Percentiles rank a stretch among this genome's conserved stretches.
Evolutionary conservation across 306 rosid genomes (phyloP).

Genomic region (Dalbergia cochinchinensis): DNA sequence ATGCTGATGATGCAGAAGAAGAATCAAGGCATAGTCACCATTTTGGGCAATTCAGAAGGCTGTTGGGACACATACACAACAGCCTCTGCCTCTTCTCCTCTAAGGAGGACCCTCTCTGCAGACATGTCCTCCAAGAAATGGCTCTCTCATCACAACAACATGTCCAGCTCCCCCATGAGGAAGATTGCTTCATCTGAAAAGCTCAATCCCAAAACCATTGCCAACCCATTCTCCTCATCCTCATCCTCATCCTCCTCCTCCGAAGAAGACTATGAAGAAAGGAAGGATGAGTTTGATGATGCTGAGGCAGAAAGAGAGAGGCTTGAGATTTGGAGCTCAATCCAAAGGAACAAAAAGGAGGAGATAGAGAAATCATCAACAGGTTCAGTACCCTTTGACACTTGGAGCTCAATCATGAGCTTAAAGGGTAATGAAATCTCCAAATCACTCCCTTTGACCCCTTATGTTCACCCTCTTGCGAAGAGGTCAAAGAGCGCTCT

Average conservation of each 20-base stretch:
- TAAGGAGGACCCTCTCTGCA: conserved; percentile 85
- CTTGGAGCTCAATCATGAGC: conserved; percentile 67
- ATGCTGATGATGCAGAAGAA: conserved; percentile 47
- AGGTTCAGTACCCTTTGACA: conserved; percentile 43
- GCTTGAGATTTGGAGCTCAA: conserved; percentile 62
- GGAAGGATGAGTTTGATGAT: conserved; percentile 20
- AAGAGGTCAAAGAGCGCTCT: conserved; percentile 66
- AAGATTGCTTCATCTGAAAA: conserved; percentile 65
- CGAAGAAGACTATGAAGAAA: conserved; percentile 37
- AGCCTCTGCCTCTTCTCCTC: conserved; percentile 51
- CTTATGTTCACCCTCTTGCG: conserved; percentile 86
- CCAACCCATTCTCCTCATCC: conserved; percentile 45
- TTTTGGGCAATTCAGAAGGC: conserved; percentile 48
- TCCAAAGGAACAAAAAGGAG: conserved; percentile 49
- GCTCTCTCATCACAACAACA: conserved; percentile 64
- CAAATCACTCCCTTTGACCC: conserved; percentile 51
- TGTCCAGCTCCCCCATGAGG: conserved; percentile 53
- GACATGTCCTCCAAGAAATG: conserved; percentile 92
- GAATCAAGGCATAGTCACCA: conserved; percentile 72
- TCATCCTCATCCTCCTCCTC: conserved; percentile 39
- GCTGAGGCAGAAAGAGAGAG: conserved; percentile 47
- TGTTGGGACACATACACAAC: conserved; percentile 46
- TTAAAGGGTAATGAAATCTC: conserved; percentile 52
- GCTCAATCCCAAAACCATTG: conserved; percentile 39
- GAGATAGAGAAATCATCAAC: conserved; percentile 40